Evolutionary conservation across 140 eudicot genomes (phyloP), one percentile per base, ranked within the genome.

Genomic region (Oenanthe javanica): DNA sequence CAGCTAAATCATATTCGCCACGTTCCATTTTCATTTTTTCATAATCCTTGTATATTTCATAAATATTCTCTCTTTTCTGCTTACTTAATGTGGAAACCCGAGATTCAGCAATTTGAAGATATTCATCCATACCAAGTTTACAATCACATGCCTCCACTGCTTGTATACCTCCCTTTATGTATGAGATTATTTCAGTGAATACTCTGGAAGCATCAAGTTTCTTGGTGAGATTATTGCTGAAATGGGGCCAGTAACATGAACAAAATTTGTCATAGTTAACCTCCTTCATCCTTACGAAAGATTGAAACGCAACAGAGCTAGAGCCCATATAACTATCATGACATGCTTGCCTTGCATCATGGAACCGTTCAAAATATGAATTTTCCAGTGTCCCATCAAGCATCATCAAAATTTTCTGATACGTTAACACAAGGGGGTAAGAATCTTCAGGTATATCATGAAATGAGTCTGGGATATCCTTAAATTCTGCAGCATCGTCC

Each of bases 381-480:
- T 27, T 79, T 13, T 93, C 95, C 0, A 93, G 77, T 18, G 95
- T 88, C 40, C 97, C 95, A 77, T 93, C 98, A 2, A 93, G 98
- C 98, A 93, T 93, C 82, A 93, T 72, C 50, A 93, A 50, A 46
- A 93, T 89, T 59, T 89, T 93, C 43, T 84, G 93, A 57, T 91
- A 89, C 18, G 98, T 93, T 67, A 93, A 79, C 19, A 93, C 85
- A 45, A 93, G 95, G 31, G 98, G 98, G 86, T 89, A 93, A 4
- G 19, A 61, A 9, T 82, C 80, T 2, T 78, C 83, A 38, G 87
- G 88, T 69, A 89, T 83, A 46, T 85, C 81, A 69, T 85, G 36
- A 76, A 93, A 88, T 40, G 95, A 83, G 77, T 93, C 90, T 0
- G 93, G 91, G 38, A 87, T 83, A 31, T 86, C 92, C 52, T 77